Conservation (phyloP, 345 rosid genomes). For the Toxicodendron radicans region DNA sequence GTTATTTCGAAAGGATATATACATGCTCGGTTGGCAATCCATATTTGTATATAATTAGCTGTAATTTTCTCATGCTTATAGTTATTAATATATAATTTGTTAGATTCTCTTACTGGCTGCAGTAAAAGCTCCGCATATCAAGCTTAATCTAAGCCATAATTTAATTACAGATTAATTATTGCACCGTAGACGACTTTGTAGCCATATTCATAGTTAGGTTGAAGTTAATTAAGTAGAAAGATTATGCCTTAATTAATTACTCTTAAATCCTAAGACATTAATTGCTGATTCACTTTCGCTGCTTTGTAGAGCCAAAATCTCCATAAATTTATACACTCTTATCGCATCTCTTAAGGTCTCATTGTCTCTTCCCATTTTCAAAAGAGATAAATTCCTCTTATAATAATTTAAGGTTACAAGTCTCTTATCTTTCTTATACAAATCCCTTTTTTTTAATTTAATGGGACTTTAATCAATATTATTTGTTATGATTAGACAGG, state of each 20-base stretch:
- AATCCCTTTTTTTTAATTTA: conserved; percentile 13
- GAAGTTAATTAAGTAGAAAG: not conserved
- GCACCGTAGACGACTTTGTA: too few species aligned
- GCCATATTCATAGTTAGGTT: not conserved
- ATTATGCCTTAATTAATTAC: not conserved
- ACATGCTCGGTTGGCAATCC: not conserved
- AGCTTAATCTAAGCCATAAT: too few species aligned
- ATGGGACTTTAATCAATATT: not conserved
- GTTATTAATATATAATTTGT: too few species aligned
- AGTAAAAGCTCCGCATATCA: conserved; percentile 11
- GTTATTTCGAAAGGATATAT: not conserved
- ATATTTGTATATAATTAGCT: not conserved
- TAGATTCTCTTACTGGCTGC: conserved; percentile 1
- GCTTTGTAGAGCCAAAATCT: conserved; percentile 17
- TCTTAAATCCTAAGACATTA: not conserved
- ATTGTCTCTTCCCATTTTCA: conserved; percentile 20
- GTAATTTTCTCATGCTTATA: not conserved
- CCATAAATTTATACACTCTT: not conserved
- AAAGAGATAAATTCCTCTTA: not conserved
- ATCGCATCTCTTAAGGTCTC: not conserved
- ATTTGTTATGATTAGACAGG: too few species aligned
- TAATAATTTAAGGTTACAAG: not conserved
- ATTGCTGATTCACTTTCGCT: conserved; percentile 8
- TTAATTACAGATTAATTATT: too few species aligned
- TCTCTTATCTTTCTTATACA: not conserved